A percentile compares a stretch with the other conserved stretches of the same genome.
Evolutionary conservation across 2,329 filamentous ascomycete genomes (phyloP).

Genomic region (Thelonectria blattea): DNA sequence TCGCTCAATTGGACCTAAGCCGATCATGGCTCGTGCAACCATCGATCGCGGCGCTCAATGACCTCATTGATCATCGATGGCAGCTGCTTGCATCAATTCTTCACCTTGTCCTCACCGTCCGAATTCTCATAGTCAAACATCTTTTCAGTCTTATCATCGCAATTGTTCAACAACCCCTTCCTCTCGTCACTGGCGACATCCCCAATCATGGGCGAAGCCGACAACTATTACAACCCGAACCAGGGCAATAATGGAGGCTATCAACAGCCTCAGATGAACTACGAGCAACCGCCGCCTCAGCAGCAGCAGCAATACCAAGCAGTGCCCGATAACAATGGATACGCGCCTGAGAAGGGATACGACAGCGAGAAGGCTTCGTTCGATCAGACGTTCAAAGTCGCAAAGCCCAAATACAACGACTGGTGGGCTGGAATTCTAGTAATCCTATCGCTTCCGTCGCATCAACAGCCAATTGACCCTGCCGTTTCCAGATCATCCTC

Average conservation of each 20-base stretch:
- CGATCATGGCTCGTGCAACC: neutral
- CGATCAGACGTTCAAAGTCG: slow-evolving; percentile 81
- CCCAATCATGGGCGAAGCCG: slow-evolving; percentile 44
- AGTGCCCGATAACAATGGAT: slow-evolving; percentile 37
- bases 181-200: slow-evolving; percentile 2
- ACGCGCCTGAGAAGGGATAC: slow-evolving; percentile 46
- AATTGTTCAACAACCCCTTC: neutral
- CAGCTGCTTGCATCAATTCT: neutral
- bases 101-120: neutral
- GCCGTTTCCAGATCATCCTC: slow-evolving; percentile 63
- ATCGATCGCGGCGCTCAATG: neutral
- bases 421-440: slow-evolving; percentile 85
- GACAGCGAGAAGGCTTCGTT: slow-evolving; percentile 64
- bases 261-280: slow-evolving; percentile 37
- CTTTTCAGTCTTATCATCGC: neutral
- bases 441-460: slow-evolving; percentile 33
- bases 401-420: slow-evolving; percentile 88
- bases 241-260: slow-evolving; percentile 31
- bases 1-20: slow-evolving; percentile 5
- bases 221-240: slow-evolving; percentile 41
- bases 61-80: neutral
- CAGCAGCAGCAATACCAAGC: slow-evolving; percentile 40
- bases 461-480: neutral
- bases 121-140: neutral
- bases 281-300: slow-evolving; percentile 35